A percentile compares a stretch with the other conserved stretches of the same genome.
Evolutionary conservation across 768 basidiomycete genomes (phyloP).

Genomic region (Pleurotus giganteus): DNA sequence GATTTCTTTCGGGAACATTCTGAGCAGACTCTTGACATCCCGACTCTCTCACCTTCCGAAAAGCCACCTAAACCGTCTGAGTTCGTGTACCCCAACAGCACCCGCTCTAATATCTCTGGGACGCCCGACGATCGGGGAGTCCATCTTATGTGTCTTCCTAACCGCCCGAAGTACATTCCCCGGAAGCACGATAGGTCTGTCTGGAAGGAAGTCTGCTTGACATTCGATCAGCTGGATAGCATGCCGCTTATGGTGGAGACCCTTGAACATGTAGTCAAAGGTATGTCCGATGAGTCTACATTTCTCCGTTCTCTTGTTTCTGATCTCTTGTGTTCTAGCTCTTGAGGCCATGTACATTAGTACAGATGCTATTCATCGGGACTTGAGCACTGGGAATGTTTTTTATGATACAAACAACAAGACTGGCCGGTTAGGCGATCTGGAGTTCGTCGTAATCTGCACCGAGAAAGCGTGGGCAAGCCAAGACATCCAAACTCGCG

Average conservation of each 20-base stretch:
- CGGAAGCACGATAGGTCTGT: background rate
- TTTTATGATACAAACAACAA: background rate
- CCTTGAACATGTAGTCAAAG: background rate
- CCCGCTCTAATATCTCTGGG: too few relatives aligned
- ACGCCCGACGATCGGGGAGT: too few relatives aligned
- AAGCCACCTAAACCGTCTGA: too few relatives aligned
- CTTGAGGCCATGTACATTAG: constrained; percentile 6
- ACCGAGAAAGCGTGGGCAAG: background rate
- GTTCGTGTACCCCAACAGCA: too few relatives aligned
- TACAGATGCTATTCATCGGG: constrained; percentile 14
- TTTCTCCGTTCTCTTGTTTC: background rate
- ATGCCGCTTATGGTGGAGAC: background rate
- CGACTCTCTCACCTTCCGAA: too few relatives aligned
- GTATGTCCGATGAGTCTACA: background rate
- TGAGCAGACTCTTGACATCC: too few relatives aligned
- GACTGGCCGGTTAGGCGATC: constrained; percentile 12
- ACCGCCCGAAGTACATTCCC: background rate
- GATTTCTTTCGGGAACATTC: background rate
- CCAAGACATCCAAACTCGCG: too few relatives aligned
- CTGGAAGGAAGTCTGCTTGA: too few relatives aligned
- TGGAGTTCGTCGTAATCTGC: constrained; percentile 9
- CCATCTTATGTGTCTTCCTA: too few relatives aligned
- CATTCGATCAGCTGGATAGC: background rate
- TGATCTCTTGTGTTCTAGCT: constrained; percentile 1
- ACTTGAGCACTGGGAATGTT: constrained; percentile 16